These are phyloP conservation scores for Albugo candida DNA, from an alignment of 352 stramenopile genomes.

Conservation along the genomic window DNA sequence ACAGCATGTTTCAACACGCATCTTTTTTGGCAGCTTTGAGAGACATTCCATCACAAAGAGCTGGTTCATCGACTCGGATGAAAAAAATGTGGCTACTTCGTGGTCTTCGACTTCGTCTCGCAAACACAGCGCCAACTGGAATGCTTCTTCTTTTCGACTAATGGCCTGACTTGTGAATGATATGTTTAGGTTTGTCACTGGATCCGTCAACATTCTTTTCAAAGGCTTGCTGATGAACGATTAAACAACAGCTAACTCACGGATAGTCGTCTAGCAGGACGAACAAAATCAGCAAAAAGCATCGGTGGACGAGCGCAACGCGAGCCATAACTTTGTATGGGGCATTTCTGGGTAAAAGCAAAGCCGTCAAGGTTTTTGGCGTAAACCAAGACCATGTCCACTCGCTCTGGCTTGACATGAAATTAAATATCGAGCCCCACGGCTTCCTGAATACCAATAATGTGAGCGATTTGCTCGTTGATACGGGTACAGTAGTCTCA, in stretches of 20 bases:
- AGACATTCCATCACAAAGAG: conserved; percentile 83
- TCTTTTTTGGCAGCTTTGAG: conserved; percentile 70
- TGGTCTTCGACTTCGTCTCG: conserved; percentile 83
- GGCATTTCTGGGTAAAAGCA: conserved; percentile 82
- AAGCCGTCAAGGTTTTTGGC: conserved; percentile 85
- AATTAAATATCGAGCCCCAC: conserved; percentile 86
- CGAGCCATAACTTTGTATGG: conserved; percentile 87
- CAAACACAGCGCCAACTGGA: conserved; percentile 79
- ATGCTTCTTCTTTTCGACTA: conserved; percentile 71
- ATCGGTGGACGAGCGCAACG: conserved; percentile 83
- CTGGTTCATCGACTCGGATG: conserved; percentile 85
- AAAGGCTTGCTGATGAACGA: conserved; percentile 78
- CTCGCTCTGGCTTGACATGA: conserved; percentile 84
- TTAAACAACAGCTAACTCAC: conserved; percentile 82
- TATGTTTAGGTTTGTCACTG: conserved; percentile 90
- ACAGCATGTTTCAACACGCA: conserved; percentile 65
- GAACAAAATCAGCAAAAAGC: conserved; percentile 78
- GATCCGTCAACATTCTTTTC: conserved; percentile 88
- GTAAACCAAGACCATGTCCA: conserved; percentile 92
- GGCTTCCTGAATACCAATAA: conserved; percentile 82
- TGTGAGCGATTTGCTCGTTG: conserved; percentile 82
- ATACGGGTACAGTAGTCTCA: conserved; percentile 73
- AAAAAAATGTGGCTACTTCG: conserved; percentile 75
- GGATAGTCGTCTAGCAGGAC: conserved; percentile 77
- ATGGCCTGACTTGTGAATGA: conserved; percentile 86